Evolutionary conservation across 2,329 filamentous ascomycete genomes (phyloP).

Genomic region (Bipolaris victoriae): DNA sequence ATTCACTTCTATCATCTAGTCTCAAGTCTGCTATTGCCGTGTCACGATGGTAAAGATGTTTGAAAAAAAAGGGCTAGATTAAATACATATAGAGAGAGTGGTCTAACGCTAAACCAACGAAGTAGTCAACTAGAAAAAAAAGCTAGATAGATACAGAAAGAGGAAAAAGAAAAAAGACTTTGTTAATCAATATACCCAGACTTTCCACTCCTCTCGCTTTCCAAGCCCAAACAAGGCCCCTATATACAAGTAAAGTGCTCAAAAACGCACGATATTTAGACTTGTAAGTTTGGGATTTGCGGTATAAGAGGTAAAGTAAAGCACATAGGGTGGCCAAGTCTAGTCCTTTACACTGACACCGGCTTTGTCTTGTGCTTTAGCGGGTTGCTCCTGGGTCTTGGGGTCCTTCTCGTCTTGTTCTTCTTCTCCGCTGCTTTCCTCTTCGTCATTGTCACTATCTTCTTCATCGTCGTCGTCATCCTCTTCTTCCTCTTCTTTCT

Average conservation of each 20-base stretch:
- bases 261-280: not conserved
- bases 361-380: constrained; percentile 39
- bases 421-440: constrained; percentile 11
- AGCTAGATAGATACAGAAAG: not conserved
- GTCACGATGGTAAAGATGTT: no score
- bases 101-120: no score
- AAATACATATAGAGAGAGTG: no score
- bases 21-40: no score
- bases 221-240: no score
- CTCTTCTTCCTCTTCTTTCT: not conserved
- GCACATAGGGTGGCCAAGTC: no score
- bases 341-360: constrained; percentile 49
- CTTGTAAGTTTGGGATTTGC: not conserved
- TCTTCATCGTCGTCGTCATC: constrained; percentile 1
- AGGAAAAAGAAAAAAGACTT: not conserved
- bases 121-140: no score
- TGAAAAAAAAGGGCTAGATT: no score
- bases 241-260: no score
- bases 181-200: no score
- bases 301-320: not conserved
- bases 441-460: constrained; percentile 8
- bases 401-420: constrained; percentile 17
- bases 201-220: no score
- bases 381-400: constrained; percentile 31
- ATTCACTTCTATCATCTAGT: no score